Evolutionary conservation across 768 basidiomycete genomes (phyloP).

Genomic region (Amanita rimosa): DNA sequence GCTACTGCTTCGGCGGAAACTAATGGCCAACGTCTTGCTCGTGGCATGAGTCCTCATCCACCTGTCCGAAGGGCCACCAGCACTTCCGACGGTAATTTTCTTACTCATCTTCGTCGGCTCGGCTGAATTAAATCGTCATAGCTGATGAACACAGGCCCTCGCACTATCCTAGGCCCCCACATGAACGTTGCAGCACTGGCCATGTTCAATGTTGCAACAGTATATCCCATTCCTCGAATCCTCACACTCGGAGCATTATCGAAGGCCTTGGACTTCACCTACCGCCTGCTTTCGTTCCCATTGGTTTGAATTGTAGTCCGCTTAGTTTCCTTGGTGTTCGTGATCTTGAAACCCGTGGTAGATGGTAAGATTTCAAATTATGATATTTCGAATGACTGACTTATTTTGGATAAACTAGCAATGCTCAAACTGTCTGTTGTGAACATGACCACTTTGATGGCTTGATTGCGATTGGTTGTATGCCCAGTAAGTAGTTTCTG

Average conservation of each 20-base stretch:
- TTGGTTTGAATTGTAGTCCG: slow-evolving; percentile 28
- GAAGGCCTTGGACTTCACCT: slow-evolving; percentile 3
- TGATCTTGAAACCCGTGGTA: slow-evolving; percentile 19
- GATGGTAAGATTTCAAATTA: slow-evolving; percentile 17
- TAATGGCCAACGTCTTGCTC: slow-evolving; percentile 42
- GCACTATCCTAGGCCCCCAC: slow-evolving; percentile 10
- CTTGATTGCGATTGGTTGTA: slow-evolving; percentile 30
- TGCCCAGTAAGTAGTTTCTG: slow-evolving; percentile 22
- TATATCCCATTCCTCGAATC: slow-evolving; percentile 10
- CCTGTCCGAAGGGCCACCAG: slow-evolving; percentile 29
- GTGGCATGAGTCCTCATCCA: slow-evolving; percentile 36
- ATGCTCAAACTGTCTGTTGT: slow-evolving; percentile 34
- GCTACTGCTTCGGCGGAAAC: slow-evolving; percentile 26
- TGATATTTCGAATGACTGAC: neutral
- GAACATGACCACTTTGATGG: slow-evolving; percentile 31
- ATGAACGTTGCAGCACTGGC: slow-evolving; percentile 27
- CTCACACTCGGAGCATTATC: too few relatives aligned
- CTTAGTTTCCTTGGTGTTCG: slow-evolving; percentile 20
- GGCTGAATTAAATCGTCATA: slow-evolving; percentile 13
- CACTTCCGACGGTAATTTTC: slow-evolving; percentile 16
- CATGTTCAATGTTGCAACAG: slow-evolving; percentile 32
- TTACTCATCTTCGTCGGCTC: neutral
- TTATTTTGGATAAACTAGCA: slow-evolving; percentile 14
- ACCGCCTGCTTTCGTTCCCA: slow-evolving; percentile 7
- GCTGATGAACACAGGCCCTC: slow-evolving; percentile 28